Conservation (phyloP, 2,329 filamentous ascomycete genomes). For the Fusarium beomiforme region DNA sequence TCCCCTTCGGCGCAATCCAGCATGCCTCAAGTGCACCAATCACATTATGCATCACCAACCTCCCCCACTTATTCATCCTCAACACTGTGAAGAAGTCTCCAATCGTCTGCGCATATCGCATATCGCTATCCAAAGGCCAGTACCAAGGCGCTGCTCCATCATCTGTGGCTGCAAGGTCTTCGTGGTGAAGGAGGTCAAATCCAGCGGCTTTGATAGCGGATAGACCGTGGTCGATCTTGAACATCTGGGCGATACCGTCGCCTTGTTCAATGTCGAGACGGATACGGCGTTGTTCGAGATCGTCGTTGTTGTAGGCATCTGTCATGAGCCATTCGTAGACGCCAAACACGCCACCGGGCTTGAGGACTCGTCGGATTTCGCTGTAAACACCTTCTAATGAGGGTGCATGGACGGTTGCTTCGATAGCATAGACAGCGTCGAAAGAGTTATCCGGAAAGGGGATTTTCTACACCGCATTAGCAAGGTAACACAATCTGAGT, state of each 20-base stretch:
- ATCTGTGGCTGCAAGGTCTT: slow-evolving; percentile 65
- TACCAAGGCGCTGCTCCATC: slow-evolving; percentile 79
- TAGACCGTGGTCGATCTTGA: slow-evolving; percentile 82
- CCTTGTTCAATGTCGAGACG: slow-evolving; percentile 95
- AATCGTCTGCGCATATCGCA: slow-evolving; percentile 78
- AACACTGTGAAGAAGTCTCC: slow-evolving; percentile 80
- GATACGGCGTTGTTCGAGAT: slow-evolving; percentile 86
- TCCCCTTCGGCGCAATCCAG: slow-evolving; percentile 77
- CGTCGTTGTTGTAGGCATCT: slow-evolving; percentile 88
- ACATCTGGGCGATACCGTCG: slow-evolving; percentile 98
- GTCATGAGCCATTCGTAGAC: slow-evolving; percentile 99
- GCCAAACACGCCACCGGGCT: slow-evolving; percentile 94
- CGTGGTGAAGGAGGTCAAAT: slow-evolving; percentile 72
- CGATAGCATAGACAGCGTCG: slow-evolving; percentile 96
- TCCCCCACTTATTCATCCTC: slow-evolving; percentile 84
- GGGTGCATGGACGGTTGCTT: slow-evolving; percentile 95
- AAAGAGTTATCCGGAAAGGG: slow-evolving; percentile 91
- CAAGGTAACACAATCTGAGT: accelerated
- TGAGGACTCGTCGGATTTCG: slow-evolving; percentile 95
- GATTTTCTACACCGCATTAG: slow-evolving; percentile 74
- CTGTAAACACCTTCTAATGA: slow-evolving; percentile 90
- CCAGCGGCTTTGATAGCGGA: slow-evolving; percentile 85
- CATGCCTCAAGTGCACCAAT: slow-evolving; percentile 77
- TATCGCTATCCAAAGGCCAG: slow-evolving; percentile 80
- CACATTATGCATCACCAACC: slow-evolving; percentile 75